phyloP scores from a whole-genome alignment of 495 filamentous ascomycete species.

The Cetradonia linearis region DNA sequence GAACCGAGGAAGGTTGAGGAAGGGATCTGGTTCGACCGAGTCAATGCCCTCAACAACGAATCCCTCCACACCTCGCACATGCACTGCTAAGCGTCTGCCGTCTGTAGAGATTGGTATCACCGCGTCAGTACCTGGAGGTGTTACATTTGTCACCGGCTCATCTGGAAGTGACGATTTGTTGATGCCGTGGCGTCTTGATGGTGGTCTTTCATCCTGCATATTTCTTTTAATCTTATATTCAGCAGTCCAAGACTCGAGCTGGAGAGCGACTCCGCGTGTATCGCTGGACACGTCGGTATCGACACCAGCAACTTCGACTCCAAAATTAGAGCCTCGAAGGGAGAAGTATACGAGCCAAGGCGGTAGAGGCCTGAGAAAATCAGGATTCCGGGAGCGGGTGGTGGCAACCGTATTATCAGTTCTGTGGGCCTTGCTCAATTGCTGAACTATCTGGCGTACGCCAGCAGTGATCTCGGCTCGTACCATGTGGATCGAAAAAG shows the following conservation, averaged over 20 bases:
- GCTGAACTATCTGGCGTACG: slow-evolving; percentile 78
- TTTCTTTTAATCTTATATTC: slow-evolving; percentile 79
- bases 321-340: slow-evolving; percentile 79
- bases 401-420: slow-evolving; percentile 50
- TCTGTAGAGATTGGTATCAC: slow-evolving; percentile 56
- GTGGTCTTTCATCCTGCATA: slow-evolving; percentile 43
- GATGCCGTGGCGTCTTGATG: slow-evolving; percentile 44
- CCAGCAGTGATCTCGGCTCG: slow-evolving; percentile 85
- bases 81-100: slow-evolving; percentile 70
- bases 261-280: slow-evolving; percentile 69
- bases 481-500: slow-evolving; percentile 80
- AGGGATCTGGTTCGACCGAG: slow-evolving; percentile 73
- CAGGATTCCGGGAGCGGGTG: slow-evolving; percentile 41
- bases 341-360: slow-evolving; percentile 75
- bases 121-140: slow-evolving; percentile 50
- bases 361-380: slow-evolving; percentile 67
- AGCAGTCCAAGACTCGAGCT: slow-evolving; percentile 81
- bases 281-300: slow-evolving; percentile 70
- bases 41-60: slow-evolving; percentile 83
- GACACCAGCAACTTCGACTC: slow-evolving; percentile 79
- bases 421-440: slow-evolving; percentile 56
- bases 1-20: slow-evolving; percentile 74
- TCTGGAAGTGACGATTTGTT: slow-evolving; percentile 45
- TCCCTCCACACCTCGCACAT: slow-evolving; percentile 71
- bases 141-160: slow-evolving; percentile 43